These are phyloP conservation scores for Colletotrichum eremochloae DNA, from an alignment of 2,329 filamentous ascomycete species.

Conservation along the genomic window DNA sequence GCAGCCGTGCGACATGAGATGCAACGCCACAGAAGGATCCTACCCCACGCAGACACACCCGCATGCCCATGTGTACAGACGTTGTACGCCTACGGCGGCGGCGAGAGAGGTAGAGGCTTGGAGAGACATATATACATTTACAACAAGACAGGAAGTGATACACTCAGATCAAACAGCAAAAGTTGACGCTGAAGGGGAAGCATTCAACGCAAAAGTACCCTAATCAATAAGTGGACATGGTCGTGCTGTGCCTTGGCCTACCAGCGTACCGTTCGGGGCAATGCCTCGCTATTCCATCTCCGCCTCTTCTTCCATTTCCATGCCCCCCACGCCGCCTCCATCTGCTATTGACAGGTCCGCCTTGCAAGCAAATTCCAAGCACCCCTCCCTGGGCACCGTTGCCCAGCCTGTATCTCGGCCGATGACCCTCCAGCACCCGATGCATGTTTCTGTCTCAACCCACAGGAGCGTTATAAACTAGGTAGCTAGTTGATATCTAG, in stretches of 20 bases:
- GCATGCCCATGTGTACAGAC: conserved; percentile 6
- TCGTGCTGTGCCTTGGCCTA: conserved; percentile 6
- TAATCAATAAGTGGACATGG: neutral
- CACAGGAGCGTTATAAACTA: neutral
- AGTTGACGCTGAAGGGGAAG: conserved; percentile 2
- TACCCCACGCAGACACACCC: conserved; percentile 29
- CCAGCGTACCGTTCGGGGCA: conserved; percentile 9
- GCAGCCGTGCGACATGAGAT: conserved; percentile 31
- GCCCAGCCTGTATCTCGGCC: conserved; percentile 32
- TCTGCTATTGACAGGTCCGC: neutral
- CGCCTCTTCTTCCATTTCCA: neutral
- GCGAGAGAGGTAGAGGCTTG: neutral
- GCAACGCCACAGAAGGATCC: conserved; percentile 28
- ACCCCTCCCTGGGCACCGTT: neutral
- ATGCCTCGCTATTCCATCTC: conserved; percentile 21
- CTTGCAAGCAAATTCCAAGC: neutral
- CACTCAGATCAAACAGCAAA: conserved; percentile 1
- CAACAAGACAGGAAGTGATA: conserved; percentile 6
- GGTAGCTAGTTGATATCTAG: no score
- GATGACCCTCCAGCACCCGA: conserved; percentile 25
- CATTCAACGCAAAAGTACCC: neutral
- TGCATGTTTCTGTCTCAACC: conserved; percentile 16
- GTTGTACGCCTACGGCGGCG: conserved; percentile 3
- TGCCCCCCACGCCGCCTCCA: neutral
- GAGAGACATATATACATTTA: conserved; percentile 8